Evolutionary conservation across 306 rosid genomes (phyloP).

Genomic region (Neltuma alba): DNA sequence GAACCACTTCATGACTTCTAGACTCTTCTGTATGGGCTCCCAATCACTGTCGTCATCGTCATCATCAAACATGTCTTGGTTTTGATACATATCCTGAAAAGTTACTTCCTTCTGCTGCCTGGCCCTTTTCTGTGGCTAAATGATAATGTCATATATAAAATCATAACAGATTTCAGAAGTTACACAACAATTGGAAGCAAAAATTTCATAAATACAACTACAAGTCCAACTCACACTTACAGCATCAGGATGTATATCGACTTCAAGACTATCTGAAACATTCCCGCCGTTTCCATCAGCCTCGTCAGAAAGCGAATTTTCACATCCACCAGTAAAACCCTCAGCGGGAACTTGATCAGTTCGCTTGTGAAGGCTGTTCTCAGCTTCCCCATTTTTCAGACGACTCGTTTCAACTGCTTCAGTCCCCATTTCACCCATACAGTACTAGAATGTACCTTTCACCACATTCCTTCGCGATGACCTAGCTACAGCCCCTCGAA

Average conservation of each 20-base stretch:
- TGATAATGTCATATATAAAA: constrained; percentile 26
- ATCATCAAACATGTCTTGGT: constrained; percentile 52
- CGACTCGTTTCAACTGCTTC: constrained; percentile 50
- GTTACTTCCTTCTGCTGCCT: constrained; percentile 66
- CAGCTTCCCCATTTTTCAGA: constrained; percentile 53
- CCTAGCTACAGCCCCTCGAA: constrained; percentile 7
- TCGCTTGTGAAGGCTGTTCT: constrained; percentile 53
- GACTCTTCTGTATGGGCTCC: constrained; percentile 69
- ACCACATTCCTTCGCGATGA: constrained; percentile 41
- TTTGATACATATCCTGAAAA: constrained; percentile 67
- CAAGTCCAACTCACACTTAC: constrained; percentile 43
- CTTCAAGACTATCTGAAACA: constrained; percentile 31
- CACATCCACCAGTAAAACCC: constrained; percentile 37
- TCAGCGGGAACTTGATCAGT: constrained; percentile 39
- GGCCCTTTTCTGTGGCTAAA: constrained; percentile 54
- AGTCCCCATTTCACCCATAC: constrained; percentile 38
- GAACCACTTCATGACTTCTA: constrained; percentile 76
- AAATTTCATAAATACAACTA: not conserved
- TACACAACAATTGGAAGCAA: not conserved
- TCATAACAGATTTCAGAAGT: not conserved
- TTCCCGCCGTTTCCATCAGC: constrained; percentile 40
- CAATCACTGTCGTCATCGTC: constrained; percentile 75
- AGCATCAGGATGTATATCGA: constrained; percentile 33
- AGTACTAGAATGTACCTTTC: constrained; percentile 35
- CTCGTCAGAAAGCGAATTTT: constrained; percentile 42